These are phyloP conservation scores for Pythium inflatum DNA, from an alignment of 352 stramenopile genomes.

Conservation along the genomic window DNA sequence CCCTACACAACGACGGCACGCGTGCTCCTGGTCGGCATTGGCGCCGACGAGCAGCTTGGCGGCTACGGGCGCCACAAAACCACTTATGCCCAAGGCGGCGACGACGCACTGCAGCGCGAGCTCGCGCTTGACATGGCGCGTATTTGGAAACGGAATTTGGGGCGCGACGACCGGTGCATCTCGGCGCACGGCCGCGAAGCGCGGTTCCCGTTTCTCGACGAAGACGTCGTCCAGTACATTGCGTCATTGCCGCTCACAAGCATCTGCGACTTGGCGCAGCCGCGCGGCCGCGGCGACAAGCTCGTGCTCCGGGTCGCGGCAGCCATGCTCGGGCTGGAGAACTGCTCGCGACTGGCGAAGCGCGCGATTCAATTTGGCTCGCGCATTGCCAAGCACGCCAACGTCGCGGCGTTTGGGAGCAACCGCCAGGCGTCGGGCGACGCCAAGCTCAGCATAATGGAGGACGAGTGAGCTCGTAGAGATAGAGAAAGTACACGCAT, in stretches of 20 bases:
- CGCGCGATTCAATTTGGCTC: constrained; percentile 94
- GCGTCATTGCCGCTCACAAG: constrained; percentile 59
- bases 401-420: constrained; percentile 46
- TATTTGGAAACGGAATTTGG: constrained; percentile 96
- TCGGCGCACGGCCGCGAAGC: constrained; percentile 91
- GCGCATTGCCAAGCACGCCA: constrained; percentile 85
- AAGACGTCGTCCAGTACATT: constrained; percentile 87
- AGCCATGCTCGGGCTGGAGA: constrained; percentile 61
- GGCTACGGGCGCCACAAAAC: constrained; percentile 95
- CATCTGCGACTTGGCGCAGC: constrained; percentile 81
- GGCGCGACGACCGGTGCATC: constrained; percentile 95
- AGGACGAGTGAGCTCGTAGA: background rate
- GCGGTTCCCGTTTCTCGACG: constrained; percentile 96
- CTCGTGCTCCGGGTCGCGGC: constrained; percentile 86
- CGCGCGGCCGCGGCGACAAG: constrained; percentile 91
- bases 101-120: constrained; percentile 71
- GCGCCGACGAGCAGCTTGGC: constrained; percentile 95
- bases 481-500: background rate
- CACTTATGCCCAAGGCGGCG: constrained; percentile 67
- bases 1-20: constrained; percentile 51
- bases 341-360: constrained; percentile 84
- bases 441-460: constrained; percentile 32
- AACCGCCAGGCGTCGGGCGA: constrained; percentile 57
- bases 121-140: constrained; percentile 87
- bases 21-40: constrained; percentile 92